phyloP scores from a whole-genome alignment of 495 filamentous ascomycete genomes.

The Podospora fimiseda region DNA sequence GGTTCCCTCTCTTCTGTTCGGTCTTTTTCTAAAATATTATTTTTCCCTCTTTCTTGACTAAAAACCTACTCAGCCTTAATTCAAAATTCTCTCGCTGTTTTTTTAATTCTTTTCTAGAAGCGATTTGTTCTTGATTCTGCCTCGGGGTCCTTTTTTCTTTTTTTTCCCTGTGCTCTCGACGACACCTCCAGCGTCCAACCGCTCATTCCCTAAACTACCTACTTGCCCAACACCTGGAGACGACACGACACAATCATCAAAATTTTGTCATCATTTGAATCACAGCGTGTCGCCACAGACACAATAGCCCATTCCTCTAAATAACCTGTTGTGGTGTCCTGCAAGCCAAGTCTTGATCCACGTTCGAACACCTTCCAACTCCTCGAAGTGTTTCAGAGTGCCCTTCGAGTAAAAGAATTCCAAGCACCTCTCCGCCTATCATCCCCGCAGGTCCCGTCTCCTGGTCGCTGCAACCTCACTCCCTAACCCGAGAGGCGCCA shows the following conservation, averaged over 20 bases:
- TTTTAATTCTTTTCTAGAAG: background rate
- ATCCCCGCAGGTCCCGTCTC: constrained; percentile 12
- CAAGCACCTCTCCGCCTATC: constrained; percentile 23
- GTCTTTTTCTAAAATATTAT: background rate
- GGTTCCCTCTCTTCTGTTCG: constrained; percentile 14
- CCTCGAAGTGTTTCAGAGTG: constrained; percentile 41
- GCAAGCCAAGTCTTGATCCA: constrained; percentile 24
- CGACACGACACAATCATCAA: background rate
- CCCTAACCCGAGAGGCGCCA: background rate
- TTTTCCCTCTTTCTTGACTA: background rate
- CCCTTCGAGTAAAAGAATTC: constrained; percentile 27
- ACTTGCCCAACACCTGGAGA: too few species aligned
- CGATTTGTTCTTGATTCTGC: background rate
- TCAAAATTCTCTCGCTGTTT: background rate
- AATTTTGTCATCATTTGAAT: background rate
- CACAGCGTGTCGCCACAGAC: background rate
- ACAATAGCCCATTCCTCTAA: background rate
- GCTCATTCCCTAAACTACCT: too few species aligned
- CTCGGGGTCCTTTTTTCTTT: background rate
- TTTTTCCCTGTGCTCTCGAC: background rate
- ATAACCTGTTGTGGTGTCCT: constrained; percentile 4
- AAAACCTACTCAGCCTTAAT: background rate
- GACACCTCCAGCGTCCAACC: background rate
- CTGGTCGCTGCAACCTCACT: constrained; percentile 6
- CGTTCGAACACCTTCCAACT: constrained; percentile 35